Evolutionary conservation across 306 rosid species (phyloP), one percentile per base, ranked within the genome.

Genomic region (Geum urbanum): DNA sequence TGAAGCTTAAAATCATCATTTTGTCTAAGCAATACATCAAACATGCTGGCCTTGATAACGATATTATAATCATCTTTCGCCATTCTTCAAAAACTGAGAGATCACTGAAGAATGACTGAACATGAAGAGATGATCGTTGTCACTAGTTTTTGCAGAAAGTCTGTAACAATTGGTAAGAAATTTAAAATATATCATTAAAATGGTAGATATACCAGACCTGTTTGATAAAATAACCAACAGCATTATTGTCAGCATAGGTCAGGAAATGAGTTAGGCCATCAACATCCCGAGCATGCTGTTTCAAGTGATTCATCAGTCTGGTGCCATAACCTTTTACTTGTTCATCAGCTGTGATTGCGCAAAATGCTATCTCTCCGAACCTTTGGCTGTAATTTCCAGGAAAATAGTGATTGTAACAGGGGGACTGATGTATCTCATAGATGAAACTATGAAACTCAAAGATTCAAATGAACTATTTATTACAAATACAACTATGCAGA

Each of bases 271-370:
- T 94, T 75, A 94, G 84, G 69, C 99, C 99, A 76, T 94, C 99
- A 60, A 70, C 76, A 70, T 94, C 99, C 20, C 99, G 92, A 16
- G 97, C 97, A 76, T 81, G 80, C 82, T 88, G 96, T 74, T 94
- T 94, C 78, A 94, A 83, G 85, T 91, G 95, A 86, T 94, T 94
- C 99, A 94, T 94, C 86, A 94, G 77, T 81, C 96, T 87, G 75
- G 96, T 89, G 43, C 98, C 98, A 75, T 92, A 92, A 73, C 98
- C 98, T 85, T 87, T 92, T 70, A 92, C 98, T 89, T 92, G 98
- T 75, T 92, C 98, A 79, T 89, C 95, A 62, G 96, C 95, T 48
- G 96, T 92, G 58, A 92, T 92, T 72, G 98, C 98, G 73, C 98
- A 92, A 53, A 92, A 92, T 74, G 98, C 98, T 77, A 89, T 92